Conservation (phyloP, 106 monocot genomes). For the Triglochin maritima region DNA sequence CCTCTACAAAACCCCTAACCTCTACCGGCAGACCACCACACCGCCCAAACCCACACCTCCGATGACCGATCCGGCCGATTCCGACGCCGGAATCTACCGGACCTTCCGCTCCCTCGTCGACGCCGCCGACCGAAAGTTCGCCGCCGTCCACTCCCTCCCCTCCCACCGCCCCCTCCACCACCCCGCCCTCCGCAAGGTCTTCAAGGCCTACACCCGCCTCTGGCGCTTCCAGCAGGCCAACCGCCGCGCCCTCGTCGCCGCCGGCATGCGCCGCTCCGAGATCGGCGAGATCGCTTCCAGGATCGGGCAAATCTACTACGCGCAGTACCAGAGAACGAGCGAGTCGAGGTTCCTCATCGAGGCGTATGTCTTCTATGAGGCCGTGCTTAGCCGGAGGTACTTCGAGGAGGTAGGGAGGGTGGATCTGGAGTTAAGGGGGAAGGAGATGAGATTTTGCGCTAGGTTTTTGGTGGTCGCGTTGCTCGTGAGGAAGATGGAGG, state of each 20-base stretch:
- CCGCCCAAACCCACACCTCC: too few relatives aligned
- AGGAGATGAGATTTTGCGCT: slow-evolving; percentile 84
- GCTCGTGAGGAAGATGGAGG: slow-evolving; percentile 47
- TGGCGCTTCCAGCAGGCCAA: slow-evolving; percentile 83
- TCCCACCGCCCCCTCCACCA: slow-evolving; percentile 27
- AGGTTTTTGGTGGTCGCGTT: slow-evolving; percentile 75
- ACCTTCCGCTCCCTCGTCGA: slow-evolving; percentile 47
- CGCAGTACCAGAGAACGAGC: slow-evolving; percentile 76
- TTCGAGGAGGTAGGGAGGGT: slow-evolving; percentile 31
- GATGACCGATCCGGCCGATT: slow-evolving; percentile 2
- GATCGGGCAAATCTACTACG: slow-evolving; percentile 95
- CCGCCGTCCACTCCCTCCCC: slow-evolving; percentile 57
- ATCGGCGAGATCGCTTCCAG: slow-evolving; percentile 94
- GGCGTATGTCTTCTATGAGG: slow-evolving; percentile 94
- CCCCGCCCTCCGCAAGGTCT: slow-evolving; percentile 50
- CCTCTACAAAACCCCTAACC: too few relatives aligned
- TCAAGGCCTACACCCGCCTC: slow-evolving; percentile 78
- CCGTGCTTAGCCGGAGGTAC: slow-evolving; percentile 64
- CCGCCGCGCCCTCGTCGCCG: slow-evolving; percentile 44
- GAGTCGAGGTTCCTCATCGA: slow-evolving; percentile 78
- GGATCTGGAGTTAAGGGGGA: slow-evolving; percentile 61
- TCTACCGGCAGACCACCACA: too few relatives aligned
- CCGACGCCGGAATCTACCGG: slow-evolving; percentile 11
- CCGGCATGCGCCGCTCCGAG: slow-evolving; percentile 72
- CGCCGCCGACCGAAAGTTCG: slow-evolving; percentile 78